Evolutionary conservation across 306 rosid species (phyloP), one percentile per base, ranked within the genome.

Genomic region (Prunus mira): DNA sequence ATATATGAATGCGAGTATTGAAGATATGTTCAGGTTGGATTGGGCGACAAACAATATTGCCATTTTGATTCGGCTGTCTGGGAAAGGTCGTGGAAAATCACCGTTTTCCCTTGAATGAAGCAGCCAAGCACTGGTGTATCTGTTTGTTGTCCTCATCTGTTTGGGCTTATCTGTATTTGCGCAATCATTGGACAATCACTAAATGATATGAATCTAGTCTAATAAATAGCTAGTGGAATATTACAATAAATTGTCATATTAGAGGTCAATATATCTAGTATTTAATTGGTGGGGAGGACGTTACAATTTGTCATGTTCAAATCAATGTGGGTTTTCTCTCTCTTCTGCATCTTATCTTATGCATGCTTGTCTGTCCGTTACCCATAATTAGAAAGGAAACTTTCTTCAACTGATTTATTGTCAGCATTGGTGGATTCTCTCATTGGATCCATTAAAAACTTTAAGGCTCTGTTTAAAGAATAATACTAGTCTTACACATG

Each of bases 11-110:
- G 18, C 75, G 20, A 10, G 74, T 27, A n/a, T 50, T 12, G 52
- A 46, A n/a, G 20, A 77, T 72, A 43, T 34, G 79, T 67, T 8
- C 65, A 7, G 24, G 65, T 47, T 25, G 69, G 71, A 61, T 32
- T 20, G 74, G 76, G 62, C 15, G 45, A 57, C 77, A 22, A 63
- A 55, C 65, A 25, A 25, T 64, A 22, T 64, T 45, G 32, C 84
- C 72, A 14, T 60, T 41, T 76, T 27, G 67, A 24, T 63, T 78
- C 43, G 50, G 27, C 58, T 34, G 65, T 25, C 54, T 6, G 27
- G 77, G 76, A 61, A 69, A 56, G 30, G 32, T 43, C 13, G 71
- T 63, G 75, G 64, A 67, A 62, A 78, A 41, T 57, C 22, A 14
- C 34, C 12, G 32, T 45, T 72, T 65, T 38, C 74, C 74, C 70